Evolutionary conservation across 805 yeast genomes (phyloP).

Genomic region (Candida maltosa): DNA sequence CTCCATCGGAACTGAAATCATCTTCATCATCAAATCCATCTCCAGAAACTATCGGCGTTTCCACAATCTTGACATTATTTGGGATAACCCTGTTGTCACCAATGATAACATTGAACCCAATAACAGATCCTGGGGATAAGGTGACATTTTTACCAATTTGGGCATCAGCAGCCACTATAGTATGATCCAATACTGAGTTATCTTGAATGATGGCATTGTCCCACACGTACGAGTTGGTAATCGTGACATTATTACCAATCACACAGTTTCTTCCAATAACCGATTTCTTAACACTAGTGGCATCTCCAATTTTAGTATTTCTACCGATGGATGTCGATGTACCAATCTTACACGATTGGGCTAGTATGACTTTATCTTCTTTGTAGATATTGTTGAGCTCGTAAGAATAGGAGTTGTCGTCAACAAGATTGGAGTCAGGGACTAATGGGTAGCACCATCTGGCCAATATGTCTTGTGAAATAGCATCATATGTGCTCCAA

Average conservation of each 20-base stretch:
- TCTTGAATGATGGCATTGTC: constrained; percentile 75
- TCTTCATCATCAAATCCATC: constrained; percentile 24
- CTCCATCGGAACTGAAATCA: constrained; percentile 10
- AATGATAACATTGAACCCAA: constrained; percentile 73
- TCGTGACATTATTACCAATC: constrained; percentile 73
- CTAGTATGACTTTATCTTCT: constrained; percentile 82
- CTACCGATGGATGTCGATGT: constrained; percentile 81
- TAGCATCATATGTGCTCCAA: constrained; percentile 89
- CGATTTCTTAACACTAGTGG: constrained; percentile 60
- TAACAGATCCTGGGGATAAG: constrained; percentile 67
- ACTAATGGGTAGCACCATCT: constrained; percentile 92
- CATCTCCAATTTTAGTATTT: constrained; percentile 72
- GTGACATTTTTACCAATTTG: constrained; percentile 49
- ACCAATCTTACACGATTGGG: constrained; percentile 87
- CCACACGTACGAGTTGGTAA: constrained; percentile 83
- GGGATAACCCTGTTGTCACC: constrained; percentile 51
- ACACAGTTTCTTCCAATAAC: constrained; percentile 83
- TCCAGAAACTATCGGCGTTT: constrained; percentile 36
- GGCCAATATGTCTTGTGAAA: constrained; percentile 83
- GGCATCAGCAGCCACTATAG: constrained; percentile 71
- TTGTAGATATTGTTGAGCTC: constrained; percentile 86
- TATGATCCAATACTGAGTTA: constrained; percentile 50
- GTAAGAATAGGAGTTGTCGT: constrained; percentile 71
- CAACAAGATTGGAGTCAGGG: constrained; percentile 77
- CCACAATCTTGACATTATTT: constrained; percentile 50